Evolutionary conservation across 306 rosid genomes (phyloP).

Genomic region (Medicago arabica): DNA sequence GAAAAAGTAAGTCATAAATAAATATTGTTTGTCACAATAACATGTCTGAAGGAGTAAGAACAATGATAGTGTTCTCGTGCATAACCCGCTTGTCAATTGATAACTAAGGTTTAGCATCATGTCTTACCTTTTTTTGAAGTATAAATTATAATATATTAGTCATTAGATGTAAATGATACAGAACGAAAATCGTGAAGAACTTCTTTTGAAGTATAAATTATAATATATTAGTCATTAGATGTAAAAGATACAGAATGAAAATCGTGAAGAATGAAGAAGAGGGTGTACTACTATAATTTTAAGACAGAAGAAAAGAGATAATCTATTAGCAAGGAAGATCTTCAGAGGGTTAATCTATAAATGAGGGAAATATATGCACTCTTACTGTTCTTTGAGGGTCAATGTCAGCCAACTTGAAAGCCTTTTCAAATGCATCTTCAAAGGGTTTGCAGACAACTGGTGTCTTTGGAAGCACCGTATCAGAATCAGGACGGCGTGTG

Average conservation of each 20-base stretch:
- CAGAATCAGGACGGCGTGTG: slow-evolving; percentile 45
- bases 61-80: not conserved
- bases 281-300: slow-evolving; percentile 9
- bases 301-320: not conserved
- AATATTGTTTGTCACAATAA: slow-evolving; percentile 4
- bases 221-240: not conserved
- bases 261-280: not conserved
- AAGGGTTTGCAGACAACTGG: slow-evolving; percentile 88
- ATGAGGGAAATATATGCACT: not conserved
- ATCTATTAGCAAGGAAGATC: not conserved
- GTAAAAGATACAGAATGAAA: not conserved
- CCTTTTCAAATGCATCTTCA: slow-evolving; percentile 65
- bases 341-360: not conserved
- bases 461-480: slow-evolving; percentile 54
- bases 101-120: not conserved
- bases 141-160: too few species aligned
- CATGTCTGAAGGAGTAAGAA: not conserved
- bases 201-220: too few species aligned
- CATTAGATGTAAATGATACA: not conserved
- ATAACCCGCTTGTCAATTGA: not conserved
- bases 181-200: not conserved
- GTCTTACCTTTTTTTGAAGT: not conserved
- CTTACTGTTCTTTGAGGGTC: slow-evolving; percentile 81
- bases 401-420: slow-evolving; percentile 67
- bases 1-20: not conserved